Percentiles rank a stretch among this genome's conserved stretches.
phyloP scores from a whole-genome alignment of 2,329 filamentous ascomycete genomes.

The Paradendryphiella salina region DNA sequence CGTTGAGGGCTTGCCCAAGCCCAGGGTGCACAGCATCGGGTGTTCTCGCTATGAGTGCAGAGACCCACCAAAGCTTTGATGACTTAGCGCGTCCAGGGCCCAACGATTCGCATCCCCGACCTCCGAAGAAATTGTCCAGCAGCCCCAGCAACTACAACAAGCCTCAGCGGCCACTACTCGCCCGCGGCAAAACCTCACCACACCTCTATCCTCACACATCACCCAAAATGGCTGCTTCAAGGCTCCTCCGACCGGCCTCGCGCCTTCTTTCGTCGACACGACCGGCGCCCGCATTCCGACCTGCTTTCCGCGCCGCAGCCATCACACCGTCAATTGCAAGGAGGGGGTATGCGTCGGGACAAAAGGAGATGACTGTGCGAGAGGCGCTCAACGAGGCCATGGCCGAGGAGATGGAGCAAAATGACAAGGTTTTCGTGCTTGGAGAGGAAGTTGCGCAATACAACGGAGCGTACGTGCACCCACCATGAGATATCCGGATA shows the following conservation, averaged over 20 bases:
- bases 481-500: conserved; percentile 12
- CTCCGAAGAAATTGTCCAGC: conserved; percentile 30
- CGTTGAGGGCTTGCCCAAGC: background rate
- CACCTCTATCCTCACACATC: conserved; percentile 18
- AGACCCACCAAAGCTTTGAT: conserved; percentile 15
- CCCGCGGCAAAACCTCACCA: conserved; percentile 27
- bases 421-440: conserved; percentile 92
- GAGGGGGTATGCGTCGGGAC: conserved; percentile 62
- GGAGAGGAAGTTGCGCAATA: conserved; percentile 99
- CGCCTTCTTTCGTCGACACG: conserved; percentile 63
- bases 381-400: conserved; percentile 98
- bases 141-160: conserved; percentile 30
- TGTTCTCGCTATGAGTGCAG: conserved; percentile 14
- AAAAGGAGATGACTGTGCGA: conserved; percentile 95
- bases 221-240: conserved; percentile 59
- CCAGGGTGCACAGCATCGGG: conserved; percentile 9
- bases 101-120: conserved; percentile 27
- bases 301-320: conserved; percentile 55
- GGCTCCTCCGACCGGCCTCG: conserved; percentile 66
- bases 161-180: conserved; percentile 33
- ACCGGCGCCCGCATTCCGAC: conserved; percentile 56
- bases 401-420: conserved; percentile 92
- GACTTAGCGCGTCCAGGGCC: conserved; percentile 16
- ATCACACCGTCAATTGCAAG: conserved; percentile 54
- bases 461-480: conserved; percentile 76